Percentiles rank a stretch among this genome's conserved stretches.
These are phyloP conservation scores for Obelidium mucronatum DNA, from an alignment of 192 early-diverging fungal species.

Conservation along the genomic window DNA sequence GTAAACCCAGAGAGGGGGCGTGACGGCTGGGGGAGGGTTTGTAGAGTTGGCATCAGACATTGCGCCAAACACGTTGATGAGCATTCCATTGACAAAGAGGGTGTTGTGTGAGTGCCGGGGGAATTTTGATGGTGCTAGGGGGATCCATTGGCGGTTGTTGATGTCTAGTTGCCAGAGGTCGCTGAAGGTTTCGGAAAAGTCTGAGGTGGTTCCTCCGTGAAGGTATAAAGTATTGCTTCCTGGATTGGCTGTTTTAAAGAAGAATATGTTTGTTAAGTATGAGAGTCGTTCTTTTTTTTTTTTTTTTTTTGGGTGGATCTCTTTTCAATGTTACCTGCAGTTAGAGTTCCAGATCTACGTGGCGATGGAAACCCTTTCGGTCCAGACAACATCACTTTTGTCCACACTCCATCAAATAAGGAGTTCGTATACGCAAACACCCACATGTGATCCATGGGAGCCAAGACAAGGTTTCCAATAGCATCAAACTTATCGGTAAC, in stretches of 20 bases:
- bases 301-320: no score
- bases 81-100: conserved; percentile 7
- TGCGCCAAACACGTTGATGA: conserved; percentile 21
- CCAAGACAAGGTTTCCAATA: not conserved
- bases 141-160: not conserved
- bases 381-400: not conserved
- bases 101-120: conserved; percentile 25
- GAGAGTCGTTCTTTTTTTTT: no score
- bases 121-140: conserved; percentile 7
- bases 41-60: conserved; percentile 23
- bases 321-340: conserved; percentile 28
- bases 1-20: not conserved
- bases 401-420: conserved; percentile 1
- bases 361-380: conserved; percentile 14
- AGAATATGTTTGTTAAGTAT: no score
- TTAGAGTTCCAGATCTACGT: conserved; percentile 22
- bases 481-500: conserved; percentile 8
- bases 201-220: conserved; percentile 13
- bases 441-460: conserved; percentile 6
- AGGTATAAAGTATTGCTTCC: conserved; percentile 5
- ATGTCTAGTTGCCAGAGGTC: conserved; percentile 27
- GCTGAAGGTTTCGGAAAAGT: conserved; percentile 11
- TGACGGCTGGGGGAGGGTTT: not conserved
- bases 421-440: conserved; percentile 4
- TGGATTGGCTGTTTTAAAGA: not conserved